phyloP scores from a whole-genome alignment of 495 filamentous ascomycete species.

The Chaetomium fimeti region DNA sequence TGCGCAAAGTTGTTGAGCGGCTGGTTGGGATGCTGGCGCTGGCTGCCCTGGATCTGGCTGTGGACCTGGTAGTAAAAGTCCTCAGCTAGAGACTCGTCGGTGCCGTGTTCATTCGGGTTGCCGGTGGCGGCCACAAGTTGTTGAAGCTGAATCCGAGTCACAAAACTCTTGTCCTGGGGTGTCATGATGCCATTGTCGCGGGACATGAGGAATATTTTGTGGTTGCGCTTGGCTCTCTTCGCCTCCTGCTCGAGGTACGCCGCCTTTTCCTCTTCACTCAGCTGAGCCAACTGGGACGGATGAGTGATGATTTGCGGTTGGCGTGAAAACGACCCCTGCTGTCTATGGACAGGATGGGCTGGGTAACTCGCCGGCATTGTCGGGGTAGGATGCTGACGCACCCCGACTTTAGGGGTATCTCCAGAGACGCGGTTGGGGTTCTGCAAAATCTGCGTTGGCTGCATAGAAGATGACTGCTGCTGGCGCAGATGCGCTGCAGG shows the following conservation, averaged over 20 bases:
- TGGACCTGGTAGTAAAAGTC: constrained; percentile 99
- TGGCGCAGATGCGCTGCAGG: constrained; percentile 45
- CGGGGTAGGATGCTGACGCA: constrained; percentile 30
- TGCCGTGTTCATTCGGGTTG: constrained; percentile 73
- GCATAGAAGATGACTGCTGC: constrained; percentile 46
- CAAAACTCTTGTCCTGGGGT: constrained; percentile 98
- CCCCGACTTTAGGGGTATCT: constrained; percentile 37
- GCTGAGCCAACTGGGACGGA: constrained; percentile 70
- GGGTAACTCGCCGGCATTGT: constrained; percentile 22
- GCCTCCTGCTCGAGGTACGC: constrained; percentile 85
- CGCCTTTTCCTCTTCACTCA: constrained; percentile 75
- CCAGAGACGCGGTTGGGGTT: constrained; percentile 47
- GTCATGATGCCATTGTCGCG: constrained; percentile 98
- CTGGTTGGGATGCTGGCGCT: constrained; percentile 82
- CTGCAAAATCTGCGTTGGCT: constrained; percentile 58
- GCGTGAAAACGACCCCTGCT: constrained; percentile 41
- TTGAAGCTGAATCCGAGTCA: constrained; percentile 95
- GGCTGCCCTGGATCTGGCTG: constrained; percentile 84
- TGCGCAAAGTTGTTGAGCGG: constrained; percentile 95
- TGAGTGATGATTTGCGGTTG: constrained; percentile 55
- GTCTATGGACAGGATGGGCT: constrained; percentile 37
- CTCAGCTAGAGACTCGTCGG: constrained; percentile 75
- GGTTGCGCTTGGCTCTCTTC: constrained; percentile 92
- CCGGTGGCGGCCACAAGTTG: constrained; percentile 91
- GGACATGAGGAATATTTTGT: constrained; percentile 93